Conservation (phyloP, 2,329 filamentous ascomycete species). For the Bisporella sp. region DNA sequence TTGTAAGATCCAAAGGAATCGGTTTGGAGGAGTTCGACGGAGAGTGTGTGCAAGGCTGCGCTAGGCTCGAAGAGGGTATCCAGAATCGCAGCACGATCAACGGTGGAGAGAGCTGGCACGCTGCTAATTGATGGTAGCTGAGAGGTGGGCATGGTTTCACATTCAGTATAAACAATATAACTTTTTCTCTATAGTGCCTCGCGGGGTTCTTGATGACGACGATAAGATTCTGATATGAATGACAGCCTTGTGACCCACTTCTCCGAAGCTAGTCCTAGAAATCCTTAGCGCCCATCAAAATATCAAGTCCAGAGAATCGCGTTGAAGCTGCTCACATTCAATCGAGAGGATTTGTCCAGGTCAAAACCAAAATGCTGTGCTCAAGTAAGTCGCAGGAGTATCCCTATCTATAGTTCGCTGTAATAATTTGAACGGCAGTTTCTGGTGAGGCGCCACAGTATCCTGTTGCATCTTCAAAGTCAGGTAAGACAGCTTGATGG, state of each 20-base stretch:
- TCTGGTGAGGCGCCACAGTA: slow-evolving; percentile 94
- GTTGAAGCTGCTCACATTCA: too few relatives aligned
- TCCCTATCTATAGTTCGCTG: slow-evolving; percentile 13
- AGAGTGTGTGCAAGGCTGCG: slow-evolving; percentile 63
- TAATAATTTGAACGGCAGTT: slow-evolving; percentile 45
- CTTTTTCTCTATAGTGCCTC: too few relatives aligned
- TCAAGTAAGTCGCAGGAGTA: slow-evolving; percentile 47
- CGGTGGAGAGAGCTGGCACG: slow-evolving; percentile 48
- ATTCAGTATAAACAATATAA: too few relatives aligned
- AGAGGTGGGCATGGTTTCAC: slow-evolving; percentile 18
- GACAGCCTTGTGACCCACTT: too few relatives aligned
- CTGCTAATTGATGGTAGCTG: slow-evolving; percentile 50
- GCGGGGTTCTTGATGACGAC: too few relatives aligned
- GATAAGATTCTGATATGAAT: too few relatives aligned
- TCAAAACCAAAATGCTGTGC: slow-evolving; percentile 46
- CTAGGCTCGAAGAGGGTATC: slow-evolving; percentile 84
- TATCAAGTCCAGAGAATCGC: too few relatives aligned
- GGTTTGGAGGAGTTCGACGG: slow-evolving; percentile 58
- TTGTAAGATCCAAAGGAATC: slow-evolving; percentile 59
- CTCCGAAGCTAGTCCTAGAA: too few relatives aligned
- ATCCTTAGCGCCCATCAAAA: too few relatives aligned
- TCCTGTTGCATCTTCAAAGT: slow-evolving; percentile 91
- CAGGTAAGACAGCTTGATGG: slow-evolving; percentile 51
- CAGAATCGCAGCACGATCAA: slow-evolving; percentile 51
- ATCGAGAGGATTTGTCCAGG: too few relatives aligned